Conservation (phyloP, 2,329 filamentous ascomycete species). For the Aspergillus viridinutans region DNA sequence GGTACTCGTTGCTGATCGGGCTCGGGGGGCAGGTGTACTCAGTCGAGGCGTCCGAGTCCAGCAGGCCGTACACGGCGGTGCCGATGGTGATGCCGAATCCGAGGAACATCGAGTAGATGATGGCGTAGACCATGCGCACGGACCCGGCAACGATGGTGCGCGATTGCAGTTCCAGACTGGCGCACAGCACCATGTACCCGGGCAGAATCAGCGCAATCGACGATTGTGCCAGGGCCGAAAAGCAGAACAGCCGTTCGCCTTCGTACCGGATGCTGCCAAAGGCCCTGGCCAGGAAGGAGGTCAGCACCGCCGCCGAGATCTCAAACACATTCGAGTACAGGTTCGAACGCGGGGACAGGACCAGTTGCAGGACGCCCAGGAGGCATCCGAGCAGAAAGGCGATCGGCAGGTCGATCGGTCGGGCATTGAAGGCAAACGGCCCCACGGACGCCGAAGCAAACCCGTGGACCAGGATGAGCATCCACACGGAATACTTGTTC, state of each 20-base stretch:
- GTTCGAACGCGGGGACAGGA: conserved; percentile 70
- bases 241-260: conserved; percentile 57
- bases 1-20: conserved; percentile 46
- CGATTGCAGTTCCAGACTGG: conserved; percentile 64
- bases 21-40: conserved; percentile 47
- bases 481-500: conserved; percentile 53
- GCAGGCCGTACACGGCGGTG: conserved; percentile 58
- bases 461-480: conserved; percentile 66
- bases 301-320: conserved; percentile 61
- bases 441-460: conserved; percentile 63
- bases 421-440: conserved; percentile 75
- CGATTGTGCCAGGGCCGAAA: conserved; percentile 67
- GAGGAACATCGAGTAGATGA: conserved; percentile 69
- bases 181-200: conserved; percentile 61
- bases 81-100: conserved; percentile 70
- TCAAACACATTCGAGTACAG: conserved; percentile 65
- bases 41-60: conserved; percentile 54
- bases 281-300: conserved; percentile 64
- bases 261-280: conserved; percentile 62
- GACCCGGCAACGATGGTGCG: conserved; percentile 67
- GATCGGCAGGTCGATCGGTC: conserved; percentile 74
- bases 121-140: conserved; percentile 71
- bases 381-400: conserved; percentile 73
- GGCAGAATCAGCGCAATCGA: conserved; percentile 71
- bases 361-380: conserved; percentile 70